Conservation (phyloP, 257 asterid genomes). For the Lycium barbarum region DNA sequence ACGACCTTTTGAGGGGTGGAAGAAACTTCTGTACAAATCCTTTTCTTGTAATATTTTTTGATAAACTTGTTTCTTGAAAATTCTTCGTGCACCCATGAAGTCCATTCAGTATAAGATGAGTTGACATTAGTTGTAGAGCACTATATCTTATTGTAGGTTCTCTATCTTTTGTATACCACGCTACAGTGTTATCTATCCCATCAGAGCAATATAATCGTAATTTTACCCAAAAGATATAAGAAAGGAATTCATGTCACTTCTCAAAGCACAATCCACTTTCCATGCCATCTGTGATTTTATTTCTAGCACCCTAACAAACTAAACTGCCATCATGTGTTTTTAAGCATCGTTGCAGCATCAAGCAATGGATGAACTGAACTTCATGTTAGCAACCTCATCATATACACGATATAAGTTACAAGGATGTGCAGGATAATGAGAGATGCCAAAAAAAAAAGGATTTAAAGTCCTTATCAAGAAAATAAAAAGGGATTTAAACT, state of each 20-base stretch:
- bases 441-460: background rate
- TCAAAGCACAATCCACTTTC: conserved; percentile 13
- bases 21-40: background rate
- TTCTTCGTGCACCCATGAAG: background rate
- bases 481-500: background rate
- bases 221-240: conserved; percentile 2
- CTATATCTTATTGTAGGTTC: background rate
- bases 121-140: background rate
- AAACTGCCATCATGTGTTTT: background rate
- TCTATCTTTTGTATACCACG: background rate
- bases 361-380: conserved; percentile 12
- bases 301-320: conserved; percentile 17
- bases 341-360: background rate
- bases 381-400: background rate
- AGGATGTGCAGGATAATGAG: conserved; percentile 9
- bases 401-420: background rate
- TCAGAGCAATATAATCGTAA: background rate
- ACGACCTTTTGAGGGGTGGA: background rate
- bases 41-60: background rate
- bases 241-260: background rate
- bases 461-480: too few species aligned
- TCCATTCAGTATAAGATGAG: background rate
- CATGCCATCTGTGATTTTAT: background rate
- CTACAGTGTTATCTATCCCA: background rate
- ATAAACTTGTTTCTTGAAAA: background rate